Base-by-base conservation (phyloP, 306 rosid genomes). In the Malus sylvestris region DNA sequence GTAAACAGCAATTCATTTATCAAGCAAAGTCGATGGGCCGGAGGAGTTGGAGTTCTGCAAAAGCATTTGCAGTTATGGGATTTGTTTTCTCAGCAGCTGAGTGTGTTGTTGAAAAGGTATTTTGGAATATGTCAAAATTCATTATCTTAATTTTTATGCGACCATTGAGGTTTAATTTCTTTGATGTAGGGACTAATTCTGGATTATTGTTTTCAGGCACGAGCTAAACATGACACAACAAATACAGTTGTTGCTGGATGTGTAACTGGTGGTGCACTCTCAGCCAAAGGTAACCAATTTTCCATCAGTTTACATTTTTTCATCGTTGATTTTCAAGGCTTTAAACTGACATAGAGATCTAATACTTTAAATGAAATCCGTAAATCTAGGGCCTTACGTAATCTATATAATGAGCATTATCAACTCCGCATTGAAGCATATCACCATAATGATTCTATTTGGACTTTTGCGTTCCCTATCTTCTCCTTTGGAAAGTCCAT, bases 21-120 rank as follows among this genome's bases (percentile, higher is more conserved):
- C 89, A 87, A 81, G 97, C 97, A 42, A 95, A 91, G 86, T 97
- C 92, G 79, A 95, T 95, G 97, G 99, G 97, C 29, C 87, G 81
- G 49, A 85, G 97, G 87, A 89, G 97, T 83, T 92, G 83, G 97
- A 82, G 96, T 81, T 92, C 97, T 10, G 92, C 93, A 62, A 95
- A 92, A 88, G 89, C 96, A 77, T 95, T 95, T 92, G 97, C 96
- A 71, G 90, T 95, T 25, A 95, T 95, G 99, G 99, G 97, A 71
- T 86, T 90, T 0, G 44, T 89, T 67, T 95, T 95, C 90, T 95
- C 99, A 57, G 97, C 99, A 61, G 92, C 97, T 1, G 97, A 95
- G 79, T 95, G 99, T 81, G 96, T 85, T 79, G 91, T 95, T 32
- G 99, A 95, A 84, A 84, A 95, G 97, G 97, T 92, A 71, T 67